These are phyloP conservation scores for Dissophora globulifera DNA, from an alignment of 192 early-diverging fungal species.

Conservation along the genomic window DNA sequence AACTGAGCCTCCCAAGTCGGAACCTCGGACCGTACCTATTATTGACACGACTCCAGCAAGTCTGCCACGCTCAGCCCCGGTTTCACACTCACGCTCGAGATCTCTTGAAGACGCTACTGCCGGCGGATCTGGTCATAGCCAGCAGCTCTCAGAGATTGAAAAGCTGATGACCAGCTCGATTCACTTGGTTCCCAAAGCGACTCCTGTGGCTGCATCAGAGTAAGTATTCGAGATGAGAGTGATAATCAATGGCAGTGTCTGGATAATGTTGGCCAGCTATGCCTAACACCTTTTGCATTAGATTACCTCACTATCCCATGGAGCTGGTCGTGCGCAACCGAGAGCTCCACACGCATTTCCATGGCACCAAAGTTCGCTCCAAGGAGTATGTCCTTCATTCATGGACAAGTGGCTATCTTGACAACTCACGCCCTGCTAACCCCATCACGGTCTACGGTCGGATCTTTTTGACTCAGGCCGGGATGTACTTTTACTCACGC, in stretches of 20 bases:
- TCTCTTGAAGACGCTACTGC: conserved; percentile 1
- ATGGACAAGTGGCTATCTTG: conserved; percentile 50
- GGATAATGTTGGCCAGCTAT: too few relatives aligned
- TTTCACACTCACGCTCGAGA: conserved; percentile 7
- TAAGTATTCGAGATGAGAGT: conserved; percentile 18
- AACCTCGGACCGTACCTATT: background rate
- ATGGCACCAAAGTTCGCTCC: conserved; percentile 49
- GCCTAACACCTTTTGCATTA: background rate
- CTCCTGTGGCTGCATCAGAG: conserved; percentile 24
- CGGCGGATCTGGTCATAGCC: conserved; percentile 11
- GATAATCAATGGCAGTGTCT: too few relatives aligned
- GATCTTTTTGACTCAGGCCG: conserved; percentile 44
- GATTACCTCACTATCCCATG: conserved; percentile 48
- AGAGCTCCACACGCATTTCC: conserved; percentile 44
- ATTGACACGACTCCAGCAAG: background rate
- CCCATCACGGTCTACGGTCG: conserved; percentile 48
- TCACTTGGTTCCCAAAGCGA: conserved; percentile 40
- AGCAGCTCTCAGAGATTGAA: conserved; percentile 45
- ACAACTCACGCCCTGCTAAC: conserved; percentile 34
- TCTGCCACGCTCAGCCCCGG: background rate
- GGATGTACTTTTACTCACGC: conserved; percentile 52
- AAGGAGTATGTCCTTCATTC: conserved; percentile 51
- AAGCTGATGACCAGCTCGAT: conserved; percentile 43
- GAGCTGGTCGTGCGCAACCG: conserved; percentile 47
- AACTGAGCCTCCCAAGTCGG: background rate